A percentile compares a stretch with the other conserved stretches of the same genome.
phyloP scores from a whole-genome alignment of 768 basidiomycete genomes.

The Lactifluus rugatus region DNA sequence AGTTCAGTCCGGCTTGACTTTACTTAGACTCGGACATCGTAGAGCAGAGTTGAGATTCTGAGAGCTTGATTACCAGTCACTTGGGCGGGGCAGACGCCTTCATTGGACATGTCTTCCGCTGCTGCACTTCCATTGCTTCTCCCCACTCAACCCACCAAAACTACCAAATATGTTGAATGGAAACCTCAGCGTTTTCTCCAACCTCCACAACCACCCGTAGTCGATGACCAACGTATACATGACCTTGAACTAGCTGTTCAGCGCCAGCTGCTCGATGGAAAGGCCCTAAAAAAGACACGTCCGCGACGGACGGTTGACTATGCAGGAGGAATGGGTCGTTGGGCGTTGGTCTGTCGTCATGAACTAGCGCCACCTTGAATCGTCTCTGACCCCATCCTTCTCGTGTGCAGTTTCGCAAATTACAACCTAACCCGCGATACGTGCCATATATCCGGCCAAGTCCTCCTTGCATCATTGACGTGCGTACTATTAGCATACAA shows the following conservation, averaged over 20 bases:
- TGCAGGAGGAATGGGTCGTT: conserved; percentile 78
- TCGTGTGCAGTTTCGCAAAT: conserved; percentile 49
- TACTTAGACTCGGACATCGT: too few species aligned
- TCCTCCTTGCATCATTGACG: conserved; percentile 84
- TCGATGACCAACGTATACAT: conserved; percentile 66
- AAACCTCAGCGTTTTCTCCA: conserved; percentile 58
- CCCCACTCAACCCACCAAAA: conserved; percentile 34
- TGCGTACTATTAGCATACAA: conserved; percentile 31
- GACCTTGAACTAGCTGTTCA: conserved; percentile 75
- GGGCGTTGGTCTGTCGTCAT: conserved; percentile 51
- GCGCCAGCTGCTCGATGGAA: conserved; percentile 66
- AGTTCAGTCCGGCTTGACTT: too few species aligned
- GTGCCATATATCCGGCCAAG: conserved; percentile 72
- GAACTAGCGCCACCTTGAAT: background rate
- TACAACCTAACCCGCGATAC: conserved; percentile 71
- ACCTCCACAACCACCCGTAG: conserved; percentile 63
- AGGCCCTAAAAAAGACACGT: conserved; percentile 80
- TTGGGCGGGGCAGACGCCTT: too few species aligned
- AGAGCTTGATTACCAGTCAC: too few species aligned
- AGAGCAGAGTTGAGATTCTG: too few species aligned
- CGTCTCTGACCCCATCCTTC: background rate
- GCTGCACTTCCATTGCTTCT: conserved; percentile 43
- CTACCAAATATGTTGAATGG: conserved; percentile 55
- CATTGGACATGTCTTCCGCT: background rate
- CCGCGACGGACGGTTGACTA: conserved; percentile 94